Evolutionary conservation across 2,329 filamentous ascomycete genomes (phyloP), one percentile per base, ranked within the genome.

Genomic region (Paramyrothecium sp.): DNA sequence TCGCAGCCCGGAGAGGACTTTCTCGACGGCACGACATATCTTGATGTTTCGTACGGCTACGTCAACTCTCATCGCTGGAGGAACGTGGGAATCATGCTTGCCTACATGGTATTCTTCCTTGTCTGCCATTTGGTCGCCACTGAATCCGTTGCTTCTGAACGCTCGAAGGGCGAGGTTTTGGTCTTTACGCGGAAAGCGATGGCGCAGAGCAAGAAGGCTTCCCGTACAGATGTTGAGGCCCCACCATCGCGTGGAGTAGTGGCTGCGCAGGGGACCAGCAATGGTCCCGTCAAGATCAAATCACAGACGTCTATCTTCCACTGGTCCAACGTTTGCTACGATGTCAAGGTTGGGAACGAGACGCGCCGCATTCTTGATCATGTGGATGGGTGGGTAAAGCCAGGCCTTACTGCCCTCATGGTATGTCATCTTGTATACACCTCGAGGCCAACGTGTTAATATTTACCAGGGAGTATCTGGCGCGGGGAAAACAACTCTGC

Each of bases 371-470:
- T 92, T 64, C 72, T 91, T 38, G 83, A 90, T 59, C 77, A 89
- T 56, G 86, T 90, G 7, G 85, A 89, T 63, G 88, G 88, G 7
- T 90, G 86, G 85, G 86, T 90, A 56, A 88, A 89, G 67, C 88
- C 88, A 3, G 88, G 88, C 53, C 72, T 89, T 38, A 90, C 87
- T 16, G 88, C 87, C 30, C 77, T 89, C 1, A 90, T 90, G 87
- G 86, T 73, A 71, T 79, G 46, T 5, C 26, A 30, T 4, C 26
- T 30, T 10, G 5, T 10, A 30, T n/a, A n/a, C n/a, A n/a, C n/a
- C n/a, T n/a, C n/a, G n/a, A n/a, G n/a, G n/a, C n/a, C n/a, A n/a
- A n/a, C n/a, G n/a, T n/a, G n/a, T n/a, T n/a, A n/a, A n/a, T n/a
- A n/a, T n/a, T n/a, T n/a, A n/a, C n/a, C n/a, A 74, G 72, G 85